Evolutionary conservation across 208 protist genomes (phyloP).

Genomic region (Acanthamoeba lenticulata): DNA sequence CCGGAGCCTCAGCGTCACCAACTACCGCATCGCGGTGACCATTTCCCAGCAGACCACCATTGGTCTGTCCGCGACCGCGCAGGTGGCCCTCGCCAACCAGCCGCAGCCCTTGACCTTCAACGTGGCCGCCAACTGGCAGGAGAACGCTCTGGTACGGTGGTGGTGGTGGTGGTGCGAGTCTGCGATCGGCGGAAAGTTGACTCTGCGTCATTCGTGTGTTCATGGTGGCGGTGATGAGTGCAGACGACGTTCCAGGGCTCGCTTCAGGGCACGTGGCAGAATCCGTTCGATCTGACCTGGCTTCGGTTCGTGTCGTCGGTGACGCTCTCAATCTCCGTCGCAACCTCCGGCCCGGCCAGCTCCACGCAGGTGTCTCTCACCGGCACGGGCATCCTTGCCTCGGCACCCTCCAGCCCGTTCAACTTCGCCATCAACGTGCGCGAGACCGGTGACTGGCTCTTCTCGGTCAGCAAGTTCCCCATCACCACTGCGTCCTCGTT

Average conservation of each 20-base stretch:
- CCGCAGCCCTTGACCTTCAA: slow-evolving; percentile 7
- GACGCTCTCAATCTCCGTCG: neutral
- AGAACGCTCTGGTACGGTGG: neutral
- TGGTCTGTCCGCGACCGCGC: neutral
- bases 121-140: slow-evolving; percentile 28
- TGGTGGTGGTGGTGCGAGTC: too few relatives aligned
- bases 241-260: neutral
- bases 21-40: neutral
- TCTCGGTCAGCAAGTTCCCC: neutral
- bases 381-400: neutral
- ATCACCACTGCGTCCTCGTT: neutral
- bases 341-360: neutral
- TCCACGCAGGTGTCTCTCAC: neutral
- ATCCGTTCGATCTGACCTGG: slow-evolving; percentile 34
- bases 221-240: neutral
- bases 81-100: slow-evolving; percentile 10
- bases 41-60: neutral
- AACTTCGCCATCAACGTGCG: neutral
- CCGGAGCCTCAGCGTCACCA: neutral
- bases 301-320: neutral
- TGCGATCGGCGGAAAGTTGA: neutral
- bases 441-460: slow-evolving; percentile 3
- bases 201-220: neutral
- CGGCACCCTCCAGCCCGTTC: neutral
- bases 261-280: neutral